Evolutionary conservation across 2,329 filamentous ascomycete species (phyloP).

Genomic region (Fusarium liriodendri): DNA sequence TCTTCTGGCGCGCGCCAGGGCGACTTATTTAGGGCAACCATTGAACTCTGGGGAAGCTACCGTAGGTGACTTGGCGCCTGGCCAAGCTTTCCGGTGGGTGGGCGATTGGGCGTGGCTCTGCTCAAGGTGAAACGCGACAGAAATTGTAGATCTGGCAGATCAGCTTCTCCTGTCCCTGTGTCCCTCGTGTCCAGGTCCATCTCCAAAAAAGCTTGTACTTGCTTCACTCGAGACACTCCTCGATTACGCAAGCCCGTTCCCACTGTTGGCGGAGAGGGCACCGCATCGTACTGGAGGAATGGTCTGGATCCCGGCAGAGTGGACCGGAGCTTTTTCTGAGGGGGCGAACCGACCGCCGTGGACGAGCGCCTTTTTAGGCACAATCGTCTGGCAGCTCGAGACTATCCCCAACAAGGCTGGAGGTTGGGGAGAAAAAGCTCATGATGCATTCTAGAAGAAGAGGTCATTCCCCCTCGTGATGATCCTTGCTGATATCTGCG

Average conservation of each 20-base stretch:
- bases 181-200: not conserved
- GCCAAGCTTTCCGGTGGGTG: constrained; percentile 28
- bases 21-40: not conserved
- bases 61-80: constrained; percentile 14
- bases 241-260: constrained; percentile 41
- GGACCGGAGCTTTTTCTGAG: constrained; percentile 17
- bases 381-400: not conserved
- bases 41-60: constrained; percentile 32
- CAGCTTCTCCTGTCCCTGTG: constrained; percentile 5
- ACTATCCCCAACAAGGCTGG: constrained; percentile 37
- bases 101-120: constrained; percentile 12
- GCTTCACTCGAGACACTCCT: constrained; percentile 8
- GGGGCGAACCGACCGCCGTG: constrained; percentile 5
- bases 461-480: not conserved
- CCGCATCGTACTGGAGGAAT: constrained; percentile 29
- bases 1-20: constrained; percentile 20
- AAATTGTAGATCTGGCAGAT: constrained; percentile 19
- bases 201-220: constrained; percentile 3
- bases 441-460: constrained; percentile 28
- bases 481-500: constrained; percentile 17
- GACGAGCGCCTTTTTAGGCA: constrained; percentile 30
- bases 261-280: constrained; percentile 18
- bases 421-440: constrained; percentile 23
- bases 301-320: constrained; percentile 38
- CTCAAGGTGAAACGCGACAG: constrained; percentile 25